Evolutionary conservation across 2,329 filamentous ascomycete species (phyloP).

Genomic region (Davidsoniella virescens): DNA sequence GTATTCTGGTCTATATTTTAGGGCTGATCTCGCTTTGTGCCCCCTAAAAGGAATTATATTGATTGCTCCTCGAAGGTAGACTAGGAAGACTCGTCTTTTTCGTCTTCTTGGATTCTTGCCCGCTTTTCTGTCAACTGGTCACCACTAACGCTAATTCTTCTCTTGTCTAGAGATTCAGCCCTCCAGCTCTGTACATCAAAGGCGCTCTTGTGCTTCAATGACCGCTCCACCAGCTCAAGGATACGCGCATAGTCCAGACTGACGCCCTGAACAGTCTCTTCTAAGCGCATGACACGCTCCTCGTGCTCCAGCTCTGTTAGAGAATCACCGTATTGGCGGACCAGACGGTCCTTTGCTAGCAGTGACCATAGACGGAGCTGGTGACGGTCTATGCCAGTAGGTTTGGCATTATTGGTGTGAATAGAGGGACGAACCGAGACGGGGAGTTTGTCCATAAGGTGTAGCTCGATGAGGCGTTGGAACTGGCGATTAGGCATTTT

Average conservation of each 20-base stretch:
- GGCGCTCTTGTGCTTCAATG: constrained; percentile 4
- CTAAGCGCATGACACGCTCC: constrained; percentile 57
- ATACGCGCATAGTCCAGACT: constrained; percentile 58
- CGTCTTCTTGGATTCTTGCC: neutral
- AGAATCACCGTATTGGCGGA: constrained; percentile 55
- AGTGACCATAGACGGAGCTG: constrained; percentile 55
- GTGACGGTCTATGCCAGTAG: constrained; percentile 25
- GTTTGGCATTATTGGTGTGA: constrained; percentile 23
- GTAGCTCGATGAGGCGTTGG: constrained; percentile 57
- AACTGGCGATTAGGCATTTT: constrained; percentile 72
- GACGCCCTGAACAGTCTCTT: constrained; percentile 50
- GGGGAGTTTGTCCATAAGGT: constrained; percentile 47
- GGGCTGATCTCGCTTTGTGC: too few species aligned
- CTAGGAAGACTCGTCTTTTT: too few species aligned
- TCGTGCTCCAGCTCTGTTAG: constrained; percentile 51
- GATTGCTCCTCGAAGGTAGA: too few species aligned
- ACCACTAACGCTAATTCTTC: neutral
- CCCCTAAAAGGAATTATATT: too few species aligned
- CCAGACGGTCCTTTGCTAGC: constrained; percentile 61
- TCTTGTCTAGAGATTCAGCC: neutral
- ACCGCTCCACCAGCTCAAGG: constrained; percentile 32
- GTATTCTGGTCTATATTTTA: too few species aligned
- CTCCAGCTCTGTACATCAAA: neutral
- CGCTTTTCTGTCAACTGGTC: neutral
- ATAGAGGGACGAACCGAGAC: constrained; percentile 37